Base-by-base conservation (phyloP, 768 basidiomycete genomes). In the Termitomyces sp. region DNA sequence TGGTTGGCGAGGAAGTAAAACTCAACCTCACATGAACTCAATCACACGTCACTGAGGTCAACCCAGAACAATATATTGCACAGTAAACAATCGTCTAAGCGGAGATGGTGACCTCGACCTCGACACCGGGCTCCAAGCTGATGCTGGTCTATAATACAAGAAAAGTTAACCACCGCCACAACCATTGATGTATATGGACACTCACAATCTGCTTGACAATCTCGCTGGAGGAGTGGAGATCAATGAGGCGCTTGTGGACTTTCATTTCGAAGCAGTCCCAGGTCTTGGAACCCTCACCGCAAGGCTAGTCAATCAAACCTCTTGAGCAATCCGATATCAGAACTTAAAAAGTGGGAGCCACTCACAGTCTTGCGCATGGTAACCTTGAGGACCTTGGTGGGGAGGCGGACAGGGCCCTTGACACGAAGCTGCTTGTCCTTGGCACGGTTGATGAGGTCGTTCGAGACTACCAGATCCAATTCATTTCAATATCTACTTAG, bases 241-340 rank as follows among this genome's bases (percentile, higher is more conserved):
- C 97, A 70, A 99, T 98, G 74, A 99, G 84, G 70, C 97, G 92
- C 82, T 99, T 99, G 89, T 99, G 96, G 62, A 99, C 83, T 82
- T 95, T 95, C 79, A 99, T 88, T 79, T 99, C 96, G 79, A 95
- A 98, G 69, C 93, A 88, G 79, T 99, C 97, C 97, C 97, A 99
- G 72, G 97, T 99, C 88, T 99, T 99, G 67, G 97, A 98, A 82
- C 97, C 97, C 79, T 98, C 97, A 93, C 97, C 97, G 72, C 97
- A 98, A 77, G 97, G 92, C 93, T 97, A 67, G 9, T 59, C 30
- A 48, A n/a, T 37, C 43, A 39, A n/a, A 49, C 9, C 37, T 37
- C 12, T 36, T 56, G 24, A 57, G 42, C 27, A 20, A 48, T 24
- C 3, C n/a, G n/a, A n/a, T n/a, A 18, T 20, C 22, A 48, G 7